Evolutionary conservation across 129 eudicot genomes (phyloP).

Genomic region (Chrysanthemum seticuspe): DNA sequence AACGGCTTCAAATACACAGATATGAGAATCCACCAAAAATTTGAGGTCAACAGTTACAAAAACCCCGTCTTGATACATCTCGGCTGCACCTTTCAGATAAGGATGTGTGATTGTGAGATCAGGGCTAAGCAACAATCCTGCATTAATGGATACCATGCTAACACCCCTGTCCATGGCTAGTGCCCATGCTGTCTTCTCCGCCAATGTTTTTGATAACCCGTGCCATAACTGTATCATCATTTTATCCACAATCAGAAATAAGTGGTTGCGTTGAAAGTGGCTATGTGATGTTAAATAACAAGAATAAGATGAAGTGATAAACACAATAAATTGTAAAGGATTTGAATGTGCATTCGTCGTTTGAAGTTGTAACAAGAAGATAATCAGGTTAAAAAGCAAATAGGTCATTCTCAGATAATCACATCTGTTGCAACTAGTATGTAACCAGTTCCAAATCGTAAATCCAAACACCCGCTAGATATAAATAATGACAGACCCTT

Average conservation of each 20-base stretch:
- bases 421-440: too few species aligned
- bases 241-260: background rate
- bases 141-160: conserved; percentile 83
- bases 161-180: conserved; percentile 93
- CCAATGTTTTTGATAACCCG: conserved; percentile 75
- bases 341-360: too few species aligned
- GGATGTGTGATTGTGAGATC: conserved; percentile 71
- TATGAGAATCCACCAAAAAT: conserved; percentile 78
- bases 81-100: conserved; percentile 87
- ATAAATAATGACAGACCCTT: conserved; percentile 1
- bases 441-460: background rate
- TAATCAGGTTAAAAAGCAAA: too few species aligned
- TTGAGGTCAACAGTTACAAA: conserved; percentile 74
- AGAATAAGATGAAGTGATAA: too few species aligned
- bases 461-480: conserved; percentile 4
- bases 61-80: conserved; percentile 85
- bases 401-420: too few species aligned
- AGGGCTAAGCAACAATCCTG: conserved; percentile 56
- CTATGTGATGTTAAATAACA: too few species aligned
- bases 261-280: background rate
- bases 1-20: conserved; percentile 76
- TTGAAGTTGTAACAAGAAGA: too few species aligned
- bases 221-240: conserved; percentile 69
- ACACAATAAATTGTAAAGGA: too few species aligned
- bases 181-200: conserved; percentile 90